Conservation (phyloP, 305 asterid species). For the Galium porrigens region DNA sequence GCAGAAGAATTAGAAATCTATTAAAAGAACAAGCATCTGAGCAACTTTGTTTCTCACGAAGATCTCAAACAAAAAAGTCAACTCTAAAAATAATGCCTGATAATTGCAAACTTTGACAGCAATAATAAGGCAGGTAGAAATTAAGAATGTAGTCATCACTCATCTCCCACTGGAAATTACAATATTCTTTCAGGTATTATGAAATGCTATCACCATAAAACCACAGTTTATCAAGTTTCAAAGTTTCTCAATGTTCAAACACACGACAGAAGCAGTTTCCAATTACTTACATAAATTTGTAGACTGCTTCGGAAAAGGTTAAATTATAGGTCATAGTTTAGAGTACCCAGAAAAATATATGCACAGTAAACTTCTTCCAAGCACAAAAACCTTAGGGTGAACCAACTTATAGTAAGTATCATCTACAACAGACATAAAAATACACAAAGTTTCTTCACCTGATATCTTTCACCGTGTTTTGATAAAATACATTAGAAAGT, state of each 20-base stretch:
- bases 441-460: neutral
- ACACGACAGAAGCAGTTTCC: neutral
- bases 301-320: too few species aligned
- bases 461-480: neutral
- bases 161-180: neutral
- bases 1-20: conserved; percentile 7
- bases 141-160: neutral
- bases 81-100: neutral
- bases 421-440: neutral
- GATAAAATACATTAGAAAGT: neutral
- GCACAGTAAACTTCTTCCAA: too few species aligned
- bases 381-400: too few species aligned
- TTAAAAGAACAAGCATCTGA: neutral
- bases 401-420: neutral
- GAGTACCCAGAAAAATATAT: too few species aligned
- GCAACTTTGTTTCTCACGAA: neutral
- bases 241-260: neutral
- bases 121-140: neutral
- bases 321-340: too few species aligned
- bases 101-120: neutral
- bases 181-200: neutral
- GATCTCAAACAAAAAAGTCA: neutral
- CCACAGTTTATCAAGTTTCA: neutral
- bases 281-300: too few species aligned
- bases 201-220: neutral